Evolutionary conservation across 805 yeast species (phyloP).

Genomic region (Kluyveromyces nonfermentans): DNA sequence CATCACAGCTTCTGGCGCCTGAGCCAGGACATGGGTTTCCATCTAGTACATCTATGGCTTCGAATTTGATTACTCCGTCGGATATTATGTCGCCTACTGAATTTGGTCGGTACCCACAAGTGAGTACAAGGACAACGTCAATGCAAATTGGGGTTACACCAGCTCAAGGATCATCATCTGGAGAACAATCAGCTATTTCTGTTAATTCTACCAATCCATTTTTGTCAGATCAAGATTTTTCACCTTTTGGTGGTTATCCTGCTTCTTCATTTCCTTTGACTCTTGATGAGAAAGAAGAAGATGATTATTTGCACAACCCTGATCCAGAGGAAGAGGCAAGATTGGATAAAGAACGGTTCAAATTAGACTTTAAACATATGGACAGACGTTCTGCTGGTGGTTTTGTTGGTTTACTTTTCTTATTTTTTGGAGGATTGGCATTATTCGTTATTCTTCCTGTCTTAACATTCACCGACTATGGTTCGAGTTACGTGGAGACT

Average conservation of each 20-base stretch:
- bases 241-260: conserved; percentile 97
- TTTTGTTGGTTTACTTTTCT: conserved; percentile 45
- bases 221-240: conserved; percentile 51
- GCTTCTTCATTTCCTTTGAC: conserved; percentile 83
- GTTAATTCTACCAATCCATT: conserved; percentile 32
- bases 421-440: conserved; percentile 53
- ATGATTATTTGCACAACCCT: conserved; percentile 92
- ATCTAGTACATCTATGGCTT: conserved; percentile 8
- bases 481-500: conserved; percentile 19
- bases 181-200: conserved; percentile 18
- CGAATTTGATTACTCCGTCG: conserved; percentile 7
- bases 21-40: conserved; percentile 6
- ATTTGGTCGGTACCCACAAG: conserved; percentile 60
- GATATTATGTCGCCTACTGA: conserved; percentile 40
- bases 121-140: conserved; percentile 44
- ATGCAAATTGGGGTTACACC: conserved; percentile 19
- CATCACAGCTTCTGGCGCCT: not conserved
- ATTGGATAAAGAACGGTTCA: conserved; percentile 61
- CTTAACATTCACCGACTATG: conserved; percentile 69
- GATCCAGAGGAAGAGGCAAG: conserved; percentile 90
- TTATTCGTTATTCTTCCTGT: conserved; percentile 76
- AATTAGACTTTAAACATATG: conserved; percentile 54
- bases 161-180: conserved; percentile 13
- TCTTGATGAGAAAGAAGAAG: conserved; percentile 89
- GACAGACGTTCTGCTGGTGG: conserved; percentile 57